A percentile compares a stretch with the other conserved stretches of the same genome.
Evolutionary conservation across 2,329 filamentous ascomycete species (phyloP).

Genomic region (Pseudogymnoascus sp.): DNA sequence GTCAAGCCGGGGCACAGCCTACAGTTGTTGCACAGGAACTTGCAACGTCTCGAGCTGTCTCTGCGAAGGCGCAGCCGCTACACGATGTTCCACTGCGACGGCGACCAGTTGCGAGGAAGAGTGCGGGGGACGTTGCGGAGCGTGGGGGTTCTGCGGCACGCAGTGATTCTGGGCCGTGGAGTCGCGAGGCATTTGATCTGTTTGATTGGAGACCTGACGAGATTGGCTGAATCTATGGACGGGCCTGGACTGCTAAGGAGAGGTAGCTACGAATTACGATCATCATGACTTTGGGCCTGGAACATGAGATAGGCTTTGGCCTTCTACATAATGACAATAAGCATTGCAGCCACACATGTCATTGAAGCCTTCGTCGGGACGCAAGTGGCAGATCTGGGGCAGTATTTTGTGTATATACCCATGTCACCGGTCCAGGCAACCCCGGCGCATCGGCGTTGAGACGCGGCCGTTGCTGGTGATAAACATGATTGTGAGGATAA

Average conservation of each 20-base stretch:
- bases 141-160: not conserved
- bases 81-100: not conserved
- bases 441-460: not conserved
- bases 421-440: slow-evolving; percentile 6
- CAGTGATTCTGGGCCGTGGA: slow-evolving; percentile 48
- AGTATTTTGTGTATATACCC: not conserved
- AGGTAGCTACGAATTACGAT: not conserved
- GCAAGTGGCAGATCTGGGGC: not conserved
- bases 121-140: not conserved
- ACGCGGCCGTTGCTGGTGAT: not conserved
- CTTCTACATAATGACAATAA: slow-evolving; percentile 8
- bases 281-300: not conserved
- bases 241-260: not conserved
- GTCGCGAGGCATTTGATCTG: slow-evolving; percentile 58
- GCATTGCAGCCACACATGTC: slow-evolving; percentile 1
- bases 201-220: slow-evolving; percentile 49
- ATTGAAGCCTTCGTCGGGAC: not conserved
- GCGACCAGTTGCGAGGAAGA: not conserved
- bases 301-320: not conserved
- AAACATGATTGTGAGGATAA: not conserved
- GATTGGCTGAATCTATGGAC: not conserved
- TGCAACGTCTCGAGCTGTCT: not conserved
- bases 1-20: not conserved
- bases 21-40: not conserved
- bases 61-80: not conserved